A percentile compares a stretch with the other conserved stretches of the same genome.
These are phyloP conservation scores for Chalara sp. DNA, from an alignment of 2,329 filamentous ascomycete genomes.

Conservation along the genomic window DNA sequence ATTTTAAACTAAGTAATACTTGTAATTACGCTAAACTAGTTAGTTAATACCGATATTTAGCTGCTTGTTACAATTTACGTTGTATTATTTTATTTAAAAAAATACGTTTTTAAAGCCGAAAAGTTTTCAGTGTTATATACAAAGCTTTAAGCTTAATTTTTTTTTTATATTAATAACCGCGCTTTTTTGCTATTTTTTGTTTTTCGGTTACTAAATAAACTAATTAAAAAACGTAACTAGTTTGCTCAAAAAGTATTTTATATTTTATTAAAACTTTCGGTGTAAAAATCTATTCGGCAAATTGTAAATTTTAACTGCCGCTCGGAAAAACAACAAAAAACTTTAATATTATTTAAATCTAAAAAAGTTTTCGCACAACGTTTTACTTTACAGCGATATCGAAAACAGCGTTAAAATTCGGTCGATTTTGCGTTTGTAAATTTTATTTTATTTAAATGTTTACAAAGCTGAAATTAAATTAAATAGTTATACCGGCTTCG, in stretches of 20 bases:
- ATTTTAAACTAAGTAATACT: too few species aligned
- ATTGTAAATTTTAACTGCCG: neutral
- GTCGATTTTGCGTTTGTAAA: neutral
- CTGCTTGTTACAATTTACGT: too few species aligned
- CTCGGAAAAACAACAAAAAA: neutral
- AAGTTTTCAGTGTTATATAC: too few species aligned
- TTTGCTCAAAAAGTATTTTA: slow-evolving; percentile 2
- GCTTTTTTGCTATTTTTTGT: slow-evolving; percentile 4
- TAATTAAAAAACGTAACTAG: slow-evolving; percentile 5
- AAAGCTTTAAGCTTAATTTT: slow-evolving; percentile 1
- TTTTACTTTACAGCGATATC: neutral
- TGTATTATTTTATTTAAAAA: too few species aligned
- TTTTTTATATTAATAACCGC: neutral
- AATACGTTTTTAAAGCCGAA: too few species aligned
- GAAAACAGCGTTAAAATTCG: neutral
- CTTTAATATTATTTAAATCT: slow-evolving; percentile 1
- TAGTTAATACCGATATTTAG: too few species aligned
- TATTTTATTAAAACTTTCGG: slow-evolving; percentile 1
- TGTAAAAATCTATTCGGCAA: neutral
- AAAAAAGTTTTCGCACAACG: slow-evolving; percentile 1
- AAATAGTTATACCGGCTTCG: neutral
- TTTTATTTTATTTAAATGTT: slow-evolving; percentile 1
- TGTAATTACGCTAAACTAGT: too few species aligned
- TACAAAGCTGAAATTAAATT: neutral
- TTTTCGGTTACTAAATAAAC: slow-evolving; percentile 4